Evolutionary conservation across 2,329 filamentous ascomycete genomes (phyloP).

Genomic region (Trichothecium roseum): DNA sequence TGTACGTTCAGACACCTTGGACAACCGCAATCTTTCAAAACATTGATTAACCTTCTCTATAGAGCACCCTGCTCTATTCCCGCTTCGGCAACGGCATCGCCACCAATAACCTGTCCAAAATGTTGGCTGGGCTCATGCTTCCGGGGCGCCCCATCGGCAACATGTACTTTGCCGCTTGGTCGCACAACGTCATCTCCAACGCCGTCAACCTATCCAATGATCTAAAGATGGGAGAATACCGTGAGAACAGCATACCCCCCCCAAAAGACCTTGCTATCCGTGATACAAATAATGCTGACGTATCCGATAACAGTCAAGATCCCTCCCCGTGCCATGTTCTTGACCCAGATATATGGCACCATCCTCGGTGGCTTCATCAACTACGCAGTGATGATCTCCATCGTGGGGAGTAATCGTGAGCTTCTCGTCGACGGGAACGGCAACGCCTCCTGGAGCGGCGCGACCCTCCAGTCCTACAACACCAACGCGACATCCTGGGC

Average conservation of each 20-base stretch:
- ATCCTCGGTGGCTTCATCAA: constrained; percentile 42
- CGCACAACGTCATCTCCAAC: constrained; percentile 43
- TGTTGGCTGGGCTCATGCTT: constrained; percentile 40
- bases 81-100: constrained; percentile 46
- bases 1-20: constrained; percentile 17
- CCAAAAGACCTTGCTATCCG: too few relatives aligned
- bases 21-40: not conserved
- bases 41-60: constrained; percentile 4
- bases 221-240: constrained; percentile 49
- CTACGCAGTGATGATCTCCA: constrained; percentile 45
- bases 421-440: constrained; percentile 34
- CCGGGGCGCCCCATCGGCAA: constrained; percentile 42
- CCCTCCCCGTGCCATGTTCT: constrained; percentile 42
- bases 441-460: constrained; percentile 41
- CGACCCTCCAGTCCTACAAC: constrained; percentile 37
- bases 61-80: constrained; percentile 41
- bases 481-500: constrained; percentile 38
- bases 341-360: constrained; percentile 45
- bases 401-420: constrained; percentile 36
- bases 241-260: constrained; percentile 18
- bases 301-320: constrained; percentile 33
- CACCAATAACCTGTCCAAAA: constrained; percentile 48
- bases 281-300: constrained; percentile 9
- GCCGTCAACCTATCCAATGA: constrained; percentile 39
- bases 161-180: constrained; percentile 50